Percentiles rank a stretch among this genome's conserved stretches.
Conservation (phyloP, 2,329 filamentous ascomycete species). For the Curvularia hawaiiensis region DNA sequence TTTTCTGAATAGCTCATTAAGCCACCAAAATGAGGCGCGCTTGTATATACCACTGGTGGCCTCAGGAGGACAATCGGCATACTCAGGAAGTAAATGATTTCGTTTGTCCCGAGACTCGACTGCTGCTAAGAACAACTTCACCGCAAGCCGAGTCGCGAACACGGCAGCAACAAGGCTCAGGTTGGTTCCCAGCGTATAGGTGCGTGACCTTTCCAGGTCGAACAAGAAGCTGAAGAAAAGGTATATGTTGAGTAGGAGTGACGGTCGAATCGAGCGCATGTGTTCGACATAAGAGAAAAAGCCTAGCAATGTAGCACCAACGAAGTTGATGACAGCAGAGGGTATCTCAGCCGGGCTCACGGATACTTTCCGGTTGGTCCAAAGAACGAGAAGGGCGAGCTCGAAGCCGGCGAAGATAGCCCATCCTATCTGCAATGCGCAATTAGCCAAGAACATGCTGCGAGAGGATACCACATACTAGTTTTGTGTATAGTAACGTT, state of each 20-base stretch:
- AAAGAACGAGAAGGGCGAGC: slow-evolving; percentile 35
- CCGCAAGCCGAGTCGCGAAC: slow-evolving; percentile 49
- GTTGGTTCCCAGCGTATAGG: slow-evolving; percentile 41
- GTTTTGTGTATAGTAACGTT: slow-evolving; percentile 30
- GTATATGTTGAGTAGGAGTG: slow-evolving; percentile 55
- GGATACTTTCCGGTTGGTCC: slow-evolving; percentile 24
- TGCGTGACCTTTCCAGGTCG: slow-evolving; percentile 54
- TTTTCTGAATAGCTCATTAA: slow-evolving; percentile 57
- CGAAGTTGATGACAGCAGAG: slow-evolving; percentile 35
- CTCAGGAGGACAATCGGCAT: slow-evolving; percentile 54
- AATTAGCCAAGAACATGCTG: neutral
- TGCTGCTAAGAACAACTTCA: slow-evolving; percentile 52
- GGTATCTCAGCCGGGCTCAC: slow-evolving; percentile 31
- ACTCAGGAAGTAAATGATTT: slow-evolving; percentile 47
- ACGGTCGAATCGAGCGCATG: slow-evolving; percentile 52
- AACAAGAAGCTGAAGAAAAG: slow-evolving; percentile 54
- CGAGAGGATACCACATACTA: slow-evolving; percentile 26
- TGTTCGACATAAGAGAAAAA: slow-evolving; percentile 57
- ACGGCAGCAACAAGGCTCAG: slow-evolving; percentile 50
- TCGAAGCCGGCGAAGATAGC: slow-evolving; percentile 35
- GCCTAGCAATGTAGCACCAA: slow-evolving; percentile 38
- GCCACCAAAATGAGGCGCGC: slow-evolving; percentile 58
- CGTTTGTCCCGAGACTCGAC: slow-evolving; percentile 55
- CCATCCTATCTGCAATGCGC: slow-evolving; percentile 28
- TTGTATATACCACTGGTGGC: slow-evolving; percentile 59